Conservation (phyloP, 164 flowering plant genomes). For the Amborella trichopoda region DNA sequence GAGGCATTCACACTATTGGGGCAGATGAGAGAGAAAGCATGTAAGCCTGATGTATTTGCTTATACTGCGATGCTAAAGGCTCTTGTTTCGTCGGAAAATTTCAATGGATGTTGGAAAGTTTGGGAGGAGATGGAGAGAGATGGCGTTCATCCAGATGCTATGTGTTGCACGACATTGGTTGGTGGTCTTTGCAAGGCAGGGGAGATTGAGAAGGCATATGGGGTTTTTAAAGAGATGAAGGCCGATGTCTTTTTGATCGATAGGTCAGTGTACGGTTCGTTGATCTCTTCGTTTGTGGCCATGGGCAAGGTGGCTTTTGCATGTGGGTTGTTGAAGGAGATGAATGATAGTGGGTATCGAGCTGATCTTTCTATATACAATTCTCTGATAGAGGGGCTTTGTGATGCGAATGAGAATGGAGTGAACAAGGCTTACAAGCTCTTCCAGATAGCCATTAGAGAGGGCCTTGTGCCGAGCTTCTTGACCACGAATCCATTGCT, state of each 20-base stretch:
- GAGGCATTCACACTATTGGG: slow-evolving; percentile 50
- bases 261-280: slow-evolving; percentile 53
- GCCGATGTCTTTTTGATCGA: slow-evolving; percentile 60
- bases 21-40: slow-evolving; percentile 55
- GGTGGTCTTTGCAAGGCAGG: slow-evolving; percentile 58
- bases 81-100: slow-evolving; percentile 44
- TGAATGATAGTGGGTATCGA: slow-evolving; percentile 68
- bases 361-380: slow-evolving; percentile 79
- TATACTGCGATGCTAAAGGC: slow-evolving; percentile 79
- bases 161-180: slow-evolving; percentile 69
- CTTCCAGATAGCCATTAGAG: slow-evolving; percentile 45
- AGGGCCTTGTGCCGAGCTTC: slow-evolving; percentile 63
- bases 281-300: slow-evolving; percentile 67
- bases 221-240: slow-evolving; percentile 69
- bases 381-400: slow-evolving; percentile 66
- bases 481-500: slow-evolving; percentile 59
- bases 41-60: slow-evolving; percentile 92
- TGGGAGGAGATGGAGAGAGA: slow-evolving; percentile 88
- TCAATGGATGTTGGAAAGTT: slow-evolving; percentile 67
- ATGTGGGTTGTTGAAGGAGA: slow-evolving; percentile 65
- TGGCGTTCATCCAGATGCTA: slow-evolving; percentile 64
- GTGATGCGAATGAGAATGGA: slow-evolving; percentile 25
- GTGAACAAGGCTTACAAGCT: slow-evolving; percentile 69
- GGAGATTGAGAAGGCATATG: slow-evolving; percentile 46
- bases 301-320: slow-evolving; percentile 55